Conservation (phyloP, 2,329 filamentous ascomycete species). For the Diaporthe sp. region DNA sequence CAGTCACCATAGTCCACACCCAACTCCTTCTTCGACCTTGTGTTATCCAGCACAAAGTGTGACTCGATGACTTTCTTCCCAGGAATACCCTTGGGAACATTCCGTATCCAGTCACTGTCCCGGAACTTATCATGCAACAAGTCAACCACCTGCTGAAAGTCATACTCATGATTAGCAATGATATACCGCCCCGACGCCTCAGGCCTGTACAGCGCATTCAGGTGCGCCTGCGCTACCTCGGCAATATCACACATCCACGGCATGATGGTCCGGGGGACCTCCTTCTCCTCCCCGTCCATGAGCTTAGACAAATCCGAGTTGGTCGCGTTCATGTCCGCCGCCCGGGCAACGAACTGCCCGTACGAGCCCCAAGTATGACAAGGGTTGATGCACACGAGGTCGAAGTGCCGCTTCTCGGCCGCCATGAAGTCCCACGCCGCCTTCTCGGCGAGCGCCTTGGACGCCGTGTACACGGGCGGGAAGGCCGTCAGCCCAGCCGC, state of each 20-base stretch:
- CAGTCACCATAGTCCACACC: neutral
- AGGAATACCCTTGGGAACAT: neutral
- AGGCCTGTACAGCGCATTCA: neutral
- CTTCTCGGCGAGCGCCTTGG: neutral
- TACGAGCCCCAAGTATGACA: neutral
- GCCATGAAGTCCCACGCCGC: conserved; percentile 4
- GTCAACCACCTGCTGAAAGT: conserved; percentile 6
- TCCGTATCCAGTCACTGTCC: conserved; percentile 3
- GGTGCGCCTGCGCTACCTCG: neutral
- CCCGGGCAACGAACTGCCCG: neutral
- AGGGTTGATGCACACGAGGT: neutral
- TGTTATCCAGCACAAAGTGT: neutral
- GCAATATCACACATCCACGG: conserved; percentile 3
- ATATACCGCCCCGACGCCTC: conserved; percentile 1
- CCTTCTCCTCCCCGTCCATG: neutral
- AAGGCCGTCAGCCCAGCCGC: neutral
- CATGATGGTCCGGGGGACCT: neutral
- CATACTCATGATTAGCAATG: neutral
- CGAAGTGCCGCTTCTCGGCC: neutral
- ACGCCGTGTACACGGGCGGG: neutral
- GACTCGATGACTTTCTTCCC: neutral
- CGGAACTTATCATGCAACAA: neutral
- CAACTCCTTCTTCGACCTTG: neutral
- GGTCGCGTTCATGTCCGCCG: conserved; percentile 5
- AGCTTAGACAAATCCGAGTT: conserved; percentile 6